Evolutionary conservation across 2,329 filamentous ascomycete genomes (phyloP).

Genomic region (Harringtonia aguacate): DNA sequence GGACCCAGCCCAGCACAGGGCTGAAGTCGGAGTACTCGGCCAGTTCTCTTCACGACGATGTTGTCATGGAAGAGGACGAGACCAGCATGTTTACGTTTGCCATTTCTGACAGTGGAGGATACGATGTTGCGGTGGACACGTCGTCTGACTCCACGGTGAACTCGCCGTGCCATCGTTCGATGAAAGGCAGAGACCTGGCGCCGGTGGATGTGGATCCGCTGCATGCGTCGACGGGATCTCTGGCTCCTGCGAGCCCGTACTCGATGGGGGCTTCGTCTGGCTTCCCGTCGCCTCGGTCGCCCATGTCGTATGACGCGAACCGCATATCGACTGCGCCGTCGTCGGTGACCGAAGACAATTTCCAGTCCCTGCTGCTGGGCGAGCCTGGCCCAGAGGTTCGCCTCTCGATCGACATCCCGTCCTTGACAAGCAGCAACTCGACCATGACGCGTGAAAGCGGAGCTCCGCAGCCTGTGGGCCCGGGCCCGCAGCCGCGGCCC

Average conservation of each 20-base stretch:
- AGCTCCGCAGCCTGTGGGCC: slow-evolving; percentile 27
- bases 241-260: slow-evolving; percentile 51
- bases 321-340: slow-evolving; percentile 67
- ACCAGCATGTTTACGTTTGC: slow-evolving; percentile 20
- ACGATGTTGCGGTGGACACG: slow-evolving; percentile 17
- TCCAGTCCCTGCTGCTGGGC: slow-evolving; percentile 61
- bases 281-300: slow-evolving; percentile 58
- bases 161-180: slow-evolving; percentile 31
- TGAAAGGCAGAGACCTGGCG: slow-evolving; percentile 32
- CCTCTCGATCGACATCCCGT: slow-evolving; percentile 61
- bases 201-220: slow-evolving; percentile 40
- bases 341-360: slow-evolving; percentile 61
- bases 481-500: slow-evolving; percentile 30
- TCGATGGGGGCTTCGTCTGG: slow-evolving; percentile 50
- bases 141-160: slow-evolving; percentile 30
- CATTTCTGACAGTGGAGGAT: slow-evolving; percentile 8
- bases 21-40: slow-evolving; percentile 38
- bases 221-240: slow-evolving; percentile 25
- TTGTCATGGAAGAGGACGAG: slow-evolving; percentile 35
- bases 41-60: slow-evolving; percentile 40
- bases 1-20: slow-evolving; percentile 22
- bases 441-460: slow-evolving; percentile 63
- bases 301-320: slow-evolving; percentile 60
- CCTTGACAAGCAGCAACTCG: slow-evolving; percentile 64
- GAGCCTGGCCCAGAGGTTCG: slow-evolving; percentile 64